Conservation (phyloP, 306 rosid species). For the Ormosia emarginata region DNA sequence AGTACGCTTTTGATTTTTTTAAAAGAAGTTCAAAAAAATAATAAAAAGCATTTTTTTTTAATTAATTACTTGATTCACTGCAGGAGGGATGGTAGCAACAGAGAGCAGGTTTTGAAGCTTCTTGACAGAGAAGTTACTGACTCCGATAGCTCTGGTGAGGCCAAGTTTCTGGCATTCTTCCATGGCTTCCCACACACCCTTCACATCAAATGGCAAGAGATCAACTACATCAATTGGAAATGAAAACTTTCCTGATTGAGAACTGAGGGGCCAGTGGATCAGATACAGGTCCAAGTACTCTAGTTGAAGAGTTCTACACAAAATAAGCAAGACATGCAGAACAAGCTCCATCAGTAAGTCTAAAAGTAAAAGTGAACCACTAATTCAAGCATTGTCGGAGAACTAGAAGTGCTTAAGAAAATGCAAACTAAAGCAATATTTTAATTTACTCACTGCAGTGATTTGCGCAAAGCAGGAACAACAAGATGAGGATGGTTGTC, state of each 20-base stretch:
- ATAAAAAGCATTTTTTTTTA: no score
- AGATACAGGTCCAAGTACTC: conserved; percentile 50
- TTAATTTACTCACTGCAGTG: conserved; percentile 16
- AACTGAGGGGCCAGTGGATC: conserved; percentile 45
- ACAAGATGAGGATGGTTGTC: conserved; percentile 45
- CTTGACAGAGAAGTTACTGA: conserved; percentile 54
- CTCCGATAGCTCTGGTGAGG: conserved; percentile 47
- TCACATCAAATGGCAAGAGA: conserved; percentile 41
- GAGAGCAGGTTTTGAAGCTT: conserved; percentile 39
- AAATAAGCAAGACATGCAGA: neutral
- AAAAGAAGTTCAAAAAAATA: no score
- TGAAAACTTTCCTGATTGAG: conserved; percentile 35
- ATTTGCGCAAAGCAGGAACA: conserved; percentile 29
- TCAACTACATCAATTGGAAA: conserved; percentile 32
- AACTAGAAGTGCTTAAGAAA: no score
- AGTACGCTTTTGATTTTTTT: no score
- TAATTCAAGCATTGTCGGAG: neutral
- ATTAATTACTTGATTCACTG: conserved; percentile 37
- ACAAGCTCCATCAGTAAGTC: neutral
- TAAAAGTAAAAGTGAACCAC: neutral
- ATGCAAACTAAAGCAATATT: no score
- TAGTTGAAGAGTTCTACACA: conserved; percentile 38
- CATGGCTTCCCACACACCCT: conserved; percentile 55
- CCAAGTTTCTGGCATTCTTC: conserved; percentile 41
- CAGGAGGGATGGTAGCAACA: conserved; percentile 31